A percentile compares a stretch with the other conserved stretches of the same genome.
phyloP scores from a whole-genome alignment of 805 yeast genomes.

The Schwanniomyces vanrijiae region DNA sequence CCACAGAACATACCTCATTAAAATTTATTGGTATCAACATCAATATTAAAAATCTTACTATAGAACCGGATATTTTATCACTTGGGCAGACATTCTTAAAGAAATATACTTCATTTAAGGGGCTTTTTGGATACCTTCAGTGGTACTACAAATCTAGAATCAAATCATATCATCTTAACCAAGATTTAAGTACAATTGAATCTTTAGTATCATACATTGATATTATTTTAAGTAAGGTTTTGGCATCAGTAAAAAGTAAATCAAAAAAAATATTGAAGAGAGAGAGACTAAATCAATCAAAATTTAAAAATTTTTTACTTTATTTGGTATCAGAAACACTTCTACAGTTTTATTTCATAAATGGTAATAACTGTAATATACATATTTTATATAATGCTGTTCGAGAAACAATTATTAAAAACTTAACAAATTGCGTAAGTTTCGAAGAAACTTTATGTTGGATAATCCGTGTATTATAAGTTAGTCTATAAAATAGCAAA shows the following conservation, averaged over 20 bases:
- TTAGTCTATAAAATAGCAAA: background rate
- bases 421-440: background rate
- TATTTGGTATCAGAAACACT: slow-evolving; percentile 12
- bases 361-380: slow-evolving; percentile 4
- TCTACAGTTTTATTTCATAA: slow-evolving; percentile 11
- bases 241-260: slow-evolving; percentile 8
- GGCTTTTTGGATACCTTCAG: slow-evolving; percentile 18
- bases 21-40: slow-evolving; percentile 35
- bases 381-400: slow-evolving; percentile 9
- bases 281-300: slow-evolving; percentile 4
- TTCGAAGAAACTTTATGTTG: slow-evolving; percentile 1
- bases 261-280: slow-evolving; percentile 5
- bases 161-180: slow-evolving; percentile 17
- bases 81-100: slow-evolving; percentile 8
- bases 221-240: slow-evolving; percentile 7
- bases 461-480: background rate
- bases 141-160: slow-evolving; percentile 22
- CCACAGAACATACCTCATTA: slow-evolving; percentile 3
- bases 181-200: slow-evolving; percentile 11
- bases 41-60: slow-evolving; percentile 17
- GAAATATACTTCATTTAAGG: slow-evolving; percentile 15
- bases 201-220: slow-evolving; percentile 14
- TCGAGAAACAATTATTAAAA: slow-evolving; percentile 2
- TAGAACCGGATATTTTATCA: slow-evolving; percentile 11
- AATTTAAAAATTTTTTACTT: slow-evolving; percentile 13